Base-by-base conservation (phyloP, 2,329 filamentous ascomycete species). In the Trichoderma hamatum region DNA sequence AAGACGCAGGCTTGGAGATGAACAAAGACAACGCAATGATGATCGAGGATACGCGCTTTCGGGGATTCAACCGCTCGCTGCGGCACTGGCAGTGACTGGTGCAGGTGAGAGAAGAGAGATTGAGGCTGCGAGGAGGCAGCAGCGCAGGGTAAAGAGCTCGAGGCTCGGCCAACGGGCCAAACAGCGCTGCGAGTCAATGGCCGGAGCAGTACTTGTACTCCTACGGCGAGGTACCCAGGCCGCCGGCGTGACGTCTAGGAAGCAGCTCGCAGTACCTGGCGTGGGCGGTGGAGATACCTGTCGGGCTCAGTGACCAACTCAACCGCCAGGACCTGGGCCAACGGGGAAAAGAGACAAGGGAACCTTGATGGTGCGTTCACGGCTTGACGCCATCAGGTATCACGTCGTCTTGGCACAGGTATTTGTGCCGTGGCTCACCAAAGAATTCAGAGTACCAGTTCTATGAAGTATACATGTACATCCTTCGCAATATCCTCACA, bases 91-190 rank as follows among this genome's bases (percentile, higher is more conserved):
- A 46, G 11, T 14, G 21, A 28, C 43, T 51, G 51, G 55, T 65
- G 62, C 62, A 65, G 51, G 62, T 65, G 62, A 21, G 62, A 66
- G 52, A 56, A 24, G n/a, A 10, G 61, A 26, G 28, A 32, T 14
- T 34, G 54, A 58, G 54, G 54, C 63, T n/a, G 28, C 54, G 54
- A 58, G 36, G 54, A 34, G 52, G 26, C 28, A 34, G 5, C 49
- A 16, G 36, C 5, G 5, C 14, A 39, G 36, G 36, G 36, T 14
- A 5, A n/a, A 26, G 3, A 28, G 26, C 26, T 65, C 24, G 26
- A 49, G 36, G 52, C 52, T 56, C 39, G 54, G 63, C 63, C 63
- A 65, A 58, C 19, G 52, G 43, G 26, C 14, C 30, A 36, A 55
- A 55, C 52, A 52, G 39, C 39, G 16, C 36, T 16, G 21, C 46